Percentiles rank a stretch among this genome's conserved stretches.
phyloP scores from a whole-genome alignment of 2,329 filamentous ascomycete genomes.

The Fusarium hostae region DNA sequence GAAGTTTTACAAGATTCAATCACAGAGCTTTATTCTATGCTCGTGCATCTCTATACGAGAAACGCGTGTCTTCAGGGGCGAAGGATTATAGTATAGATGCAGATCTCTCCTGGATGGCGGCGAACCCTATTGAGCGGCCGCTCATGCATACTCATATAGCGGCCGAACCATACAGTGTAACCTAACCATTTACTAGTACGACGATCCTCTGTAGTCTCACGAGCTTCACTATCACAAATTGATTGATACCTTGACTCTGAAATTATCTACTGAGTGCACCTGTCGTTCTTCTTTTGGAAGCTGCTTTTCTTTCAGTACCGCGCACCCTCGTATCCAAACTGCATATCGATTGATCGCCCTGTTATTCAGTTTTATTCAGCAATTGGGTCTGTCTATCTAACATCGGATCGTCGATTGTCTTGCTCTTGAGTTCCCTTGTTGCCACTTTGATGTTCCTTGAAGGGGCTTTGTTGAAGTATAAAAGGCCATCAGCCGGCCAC shows the following conservation, averaged over 20 bases:
- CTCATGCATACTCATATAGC: neutral
- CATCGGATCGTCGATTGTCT: rapidly evolving
- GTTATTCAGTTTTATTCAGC: neutral
- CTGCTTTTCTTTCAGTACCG: neutral
- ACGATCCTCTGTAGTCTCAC: rapidly evolving
- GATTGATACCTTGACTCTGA: rapidly evolving
- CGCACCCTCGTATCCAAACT: neutral
- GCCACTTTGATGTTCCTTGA: rapidly evolving
- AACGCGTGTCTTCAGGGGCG: rapidly evolving
- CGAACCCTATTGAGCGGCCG: neutral
- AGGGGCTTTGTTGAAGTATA: rapidly evolving
- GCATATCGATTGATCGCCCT: rapidly evolving
- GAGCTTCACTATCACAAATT: neutral
- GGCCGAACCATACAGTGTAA: neutral
- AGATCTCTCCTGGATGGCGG: neutral
- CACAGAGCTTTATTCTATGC: rapidly evolving
- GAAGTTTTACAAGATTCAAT: neutral
- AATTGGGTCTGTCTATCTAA: rapidly evolving
- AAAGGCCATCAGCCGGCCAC: rapidly evolving
- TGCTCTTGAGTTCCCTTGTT: rapidly evolving
- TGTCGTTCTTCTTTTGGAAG: neutral
- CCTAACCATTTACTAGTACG: neutral
- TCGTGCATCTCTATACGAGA: neutral
- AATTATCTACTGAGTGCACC: rapidly evolving
- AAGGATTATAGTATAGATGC: neutral